Base-by-base conservation (phyloP, 2,329 filamentous ascomycete genomes). In the Fusarium praegraminearum region DNA sequence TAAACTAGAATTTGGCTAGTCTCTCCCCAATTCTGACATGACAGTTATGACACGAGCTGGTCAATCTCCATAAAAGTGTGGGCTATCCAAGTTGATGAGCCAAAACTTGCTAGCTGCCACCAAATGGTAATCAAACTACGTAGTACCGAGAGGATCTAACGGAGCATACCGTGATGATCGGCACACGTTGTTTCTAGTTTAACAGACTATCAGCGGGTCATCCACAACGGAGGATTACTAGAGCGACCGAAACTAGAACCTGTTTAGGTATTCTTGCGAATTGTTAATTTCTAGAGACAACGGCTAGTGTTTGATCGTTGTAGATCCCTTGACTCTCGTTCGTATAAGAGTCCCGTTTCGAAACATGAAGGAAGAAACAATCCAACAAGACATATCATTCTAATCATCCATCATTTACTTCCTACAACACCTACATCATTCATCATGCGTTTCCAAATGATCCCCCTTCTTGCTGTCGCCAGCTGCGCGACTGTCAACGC, bases 371-470 rank as follows among this genome's bases (percentile, higher is more conserved):
- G 18, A 22, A 12, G 13, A n/a, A 32, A 7, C 4, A 3, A 32
- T 32, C 6, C 7, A 11, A 7, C 12, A 20, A 20, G 22, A 2
- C 13, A 32, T 32, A 13, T 28, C 32, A 5, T 22, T 13, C 22
- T 13, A 5, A 28, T 13, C 20, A 18, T 5, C 18, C 8, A 0
- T 9, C 36, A 10, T 3, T 16, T 28, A 8, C 4, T 16, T 12
- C 26, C 32, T 3, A 28, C 3, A 30, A 18, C 7, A 18, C 1
- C 15, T 30, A 7, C 20, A 26, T 26, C 20, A 24, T 5, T n/a
- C 18, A 28, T 24, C 2, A 64, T 64, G 61, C 58, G 36, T 12
- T 35, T 38, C 4, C 61, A 64, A 3, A 8, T 63, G 13, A 32
- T 64, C 13, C 30, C 61, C 0, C 8, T 64, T 33, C 50, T 64